Evolutionary conservation across 345 rosid species (phyloP).

Genomic region (Aegle marmelos): DNA sequence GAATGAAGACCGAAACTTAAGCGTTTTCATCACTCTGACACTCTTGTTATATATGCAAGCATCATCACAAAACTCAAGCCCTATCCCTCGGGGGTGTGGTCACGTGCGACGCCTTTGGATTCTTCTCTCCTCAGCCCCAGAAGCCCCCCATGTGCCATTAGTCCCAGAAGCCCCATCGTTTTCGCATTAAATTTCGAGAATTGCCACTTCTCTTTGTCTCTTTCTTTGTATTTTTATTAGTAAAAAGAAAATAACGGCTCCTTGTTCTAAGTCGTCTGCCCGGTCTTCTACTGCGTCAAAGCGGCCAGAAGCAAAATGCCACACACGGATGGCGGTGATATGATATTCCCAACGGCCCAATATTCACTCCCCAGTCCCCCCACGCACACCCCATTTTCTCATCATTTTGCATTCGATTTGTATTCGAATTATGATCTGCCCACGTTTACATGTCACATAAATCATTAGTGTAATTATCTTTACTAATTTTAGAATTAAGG

Average conservation of each 20-base stretch:
- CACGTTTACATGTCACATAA: slow-evolving; percentile 13
- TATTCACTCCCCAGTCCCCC: too few relatives aligned
- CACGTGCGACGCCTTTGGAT: slow-evolving; percentile 58
- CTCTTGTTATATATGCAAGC: too few relatives aligned
- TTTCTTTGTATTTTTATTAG: not conserved
- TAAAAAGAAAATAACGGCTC: not conserved
- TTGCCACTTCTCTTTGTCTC: slow-evolving; percentile 12
- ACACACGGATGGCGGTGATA: slow-evolving; percentile 16
- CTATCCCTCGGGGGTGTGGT: slow-evolving; percentile 15
- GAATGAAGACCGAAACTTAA: not conserved
- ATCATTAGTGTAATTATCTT: not conserved
- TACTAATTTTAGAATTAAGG: too few relatives aligned
- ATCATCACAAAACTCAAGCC: too few relatives aligned
- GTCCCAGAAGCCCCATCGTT: slow-evolving; percentile 4
- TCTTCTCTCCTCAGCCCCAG: slow-evolving; percentile 18
- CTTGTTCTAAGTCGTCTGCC: too few relatives aligned
- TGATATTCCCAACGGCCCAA: slow-evolving; percentile 10
- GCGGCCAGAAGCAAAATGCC: not conserved
- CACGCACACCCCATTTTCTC: too few relatives aligned
- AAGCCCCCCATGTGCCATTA: slow-evolving; percentile 22
- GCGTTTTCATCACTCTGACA: too few relatives aligned
- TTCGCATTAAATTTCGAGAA: slow-evolving; percentile 11
- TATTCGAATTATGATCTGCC: slow-evolving; percentile 22
- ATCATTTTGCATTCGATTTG: not conserved
- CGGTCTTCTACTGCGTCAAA: too few relatives aligned